These are phyloP conservation scores for Pseudozyma pruni DNA, from an alignment of 1,284 basidiomycete species.

Conservation along the genomic window DNA sequence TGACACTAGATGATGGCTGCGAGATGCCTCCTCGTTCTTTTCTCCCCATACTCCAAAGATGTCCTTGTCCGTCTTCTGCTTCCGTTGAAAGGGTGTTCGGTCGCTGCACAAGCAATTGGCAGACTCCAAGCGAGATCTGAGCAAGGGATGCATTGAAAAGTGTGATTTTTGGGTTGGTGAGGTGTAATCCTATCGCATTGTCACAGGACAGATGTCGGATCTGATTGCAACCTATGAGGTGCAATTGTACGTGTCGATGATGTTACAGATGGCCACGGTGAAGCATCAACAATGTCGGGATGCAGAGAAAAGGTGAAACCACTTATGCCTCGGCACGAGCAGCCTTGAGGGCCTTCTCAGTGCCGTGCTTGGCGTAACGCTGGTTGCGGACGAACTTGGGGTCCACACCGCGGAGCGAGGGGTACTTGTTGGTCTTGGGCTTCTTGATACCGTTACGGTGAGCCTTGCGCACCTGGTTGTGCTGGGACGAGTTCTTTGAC, in stretches of 20 bases:
- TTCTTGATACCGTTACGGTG: constrained; percentile 82
- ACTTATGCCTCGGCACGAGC: constrained; percentile 48
- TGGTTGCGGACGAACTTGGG: constrained; percentile 91
- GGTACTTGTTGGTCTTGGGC: constrained; percentile 76
- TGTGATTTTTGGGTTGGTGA: constrained; percentile 1
- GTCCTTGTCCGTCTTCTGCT: too few species aligned
- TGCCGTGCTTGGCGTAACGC: constrained; percentile 79
- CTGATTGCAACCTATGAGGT: too few species aligned
- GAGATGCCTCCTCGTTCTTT: too few species aligned
- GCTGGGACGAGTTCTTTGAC: constrained; percentile 67
- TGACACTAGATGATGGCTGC: too few species aligned
- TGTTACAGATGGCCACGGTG: constrained; percentile 13
- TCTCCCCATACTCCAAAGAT: too few species aligned
- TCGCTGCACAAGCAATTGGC: neutral
- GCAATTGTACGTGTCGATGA: constrained; percentile 19
- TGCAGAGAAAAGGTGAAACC: too few species aligned
- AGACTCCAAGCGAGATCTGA: neutral
- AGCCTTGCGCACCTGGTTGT: constrained; percentile 78
- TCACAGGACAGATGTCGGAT: too few species aligned
- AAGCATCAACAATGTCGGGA: too few species aligned
- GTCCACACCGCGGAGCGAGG: constrained; percentile 89
- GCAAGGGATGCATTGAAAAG: constrained; percentile 1
- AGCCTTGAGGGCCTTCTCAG: constrained; percentile 73
- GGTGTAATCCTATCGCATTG: neutral
- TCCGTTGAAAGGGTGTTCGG: too few species aligned